Conservation (phyloP, 805 yeast species). For the Cyberlindnera galapagoensis region DNA sequence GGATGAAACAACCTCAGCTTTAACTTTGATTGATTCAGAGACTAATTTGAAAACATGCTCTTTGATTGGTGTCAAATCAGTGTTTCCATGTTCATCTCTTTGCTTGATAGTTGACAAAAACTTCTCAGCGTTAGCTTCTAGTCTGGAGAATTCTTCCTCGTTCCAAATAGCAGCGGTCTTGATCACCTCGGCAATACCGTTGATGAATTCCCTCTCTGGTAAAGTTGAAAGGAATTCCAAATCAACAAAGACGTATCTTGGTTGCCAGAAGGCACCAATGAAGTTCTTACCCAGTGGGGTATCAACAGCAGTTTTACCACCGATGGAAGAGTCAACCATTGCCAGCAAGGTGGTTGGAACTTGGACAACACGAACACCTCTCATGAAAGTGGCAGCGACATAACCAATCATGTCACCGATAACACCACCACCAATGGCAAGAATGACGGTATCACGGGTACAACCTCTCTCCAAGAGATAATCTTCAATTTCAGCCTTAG, state of each 20-base stretch:
- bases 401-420: conserved; percentile 99
- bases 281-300: conserved; percentile 95
- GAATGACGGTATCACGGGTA: conserved; percentile 89
- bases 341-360: conserved; percentile 90
- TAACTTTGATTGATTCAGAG: conserved; percentile 78
- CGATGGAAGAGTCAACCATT: conserved; percentile 97
- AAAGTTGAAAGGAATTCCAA: conserved; percentile 79
- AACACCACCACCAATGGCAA: conserved; percentile 97
- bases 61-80: conserved; percentile 61
- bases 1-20: conserved; percentile 86
- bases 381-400: conserved; percentile 99
- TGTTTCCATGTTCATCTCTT: conserved; percentile 39
- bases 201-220: conserved; percentile 90
- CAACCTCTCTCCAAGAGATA: conserved; percentile 76
- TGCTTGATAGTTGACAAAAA: conserved; percentile 64
- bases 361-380: conserved; percentile 92
- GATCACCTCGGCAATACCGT: conserved; percentile 97
- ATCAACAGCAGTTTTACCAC: conserved; percentile 98
- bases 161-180: conserved; percentile 99
- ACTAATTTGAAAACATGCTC: conserved; percentile 77
- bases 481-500: conserved; percentile 92
- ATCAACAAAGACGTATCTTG: conserved; percentile 81
- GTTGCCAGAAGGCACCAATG: conserved; percentile 97
- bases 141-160: conserved; percentile 76
- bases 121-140: conserved; percentile 66